Evolutionary conservation across 306 rosid genomes (phyloP), one percentile per base, ranked within the genome.

Genomic region (Albizia julibrissin): DNA sequence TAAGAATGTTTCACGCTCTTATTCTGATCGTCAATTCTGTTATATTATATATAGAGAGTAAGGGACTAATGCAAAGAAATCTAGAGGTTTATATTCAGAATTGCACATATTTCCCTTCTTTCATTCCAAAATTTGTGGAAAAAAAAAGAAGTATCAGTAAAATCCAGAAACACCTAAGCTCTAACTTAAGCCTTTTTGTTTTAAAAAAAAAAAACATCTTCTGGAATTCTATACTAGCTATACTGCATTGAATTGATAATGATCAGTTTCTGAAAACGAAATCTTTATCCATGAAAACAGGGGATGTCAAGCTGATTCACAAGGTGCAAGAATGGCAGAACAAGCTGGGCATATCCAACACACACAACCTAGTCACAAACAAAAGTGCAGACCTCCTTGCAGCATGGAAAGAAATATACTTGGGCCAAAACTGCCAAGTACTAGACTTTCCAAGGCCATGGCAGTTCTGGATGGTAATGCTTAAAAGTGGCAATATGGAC

Each of bases 381-480:
- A 58, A 42, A 10, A 44, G 68, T 21, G 74, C 50, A 12, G 84
- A 91, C 47, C 80, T 26, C 5, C 84, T 82, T 3, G 91, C 90
- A 1, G 90, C 83, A 0, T 72, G 76, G 78, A 89, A 91, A 70
- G 90, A 89, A 58, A 67, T 86, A 46, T 89, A 84, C 80, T 72
- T 89, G 50, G 94, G 91, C 29, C 44, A 15, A 0, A 88, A 82
- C 59, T 90, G 91, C 62, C 74, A 84, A 75, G 93, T 90, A 5
- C 31, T 72, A 16, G 93, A 86, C 79, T 39, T 43, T 29, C 90
- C 91, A 22, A 80, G 31, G 19, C 89, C 91, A 62, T 90, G 93
- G 93, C 91, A 90, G 0, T 90, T 90, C 52, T 88, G 93, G 93
- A 90, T 88, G 93, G 80, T 90, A 67, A 90, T 90, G 91, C 90